Evolutionary conservation across 106 monocot species (phyloP).

Genomic region (Apostasia shenzhenica): DNA sequence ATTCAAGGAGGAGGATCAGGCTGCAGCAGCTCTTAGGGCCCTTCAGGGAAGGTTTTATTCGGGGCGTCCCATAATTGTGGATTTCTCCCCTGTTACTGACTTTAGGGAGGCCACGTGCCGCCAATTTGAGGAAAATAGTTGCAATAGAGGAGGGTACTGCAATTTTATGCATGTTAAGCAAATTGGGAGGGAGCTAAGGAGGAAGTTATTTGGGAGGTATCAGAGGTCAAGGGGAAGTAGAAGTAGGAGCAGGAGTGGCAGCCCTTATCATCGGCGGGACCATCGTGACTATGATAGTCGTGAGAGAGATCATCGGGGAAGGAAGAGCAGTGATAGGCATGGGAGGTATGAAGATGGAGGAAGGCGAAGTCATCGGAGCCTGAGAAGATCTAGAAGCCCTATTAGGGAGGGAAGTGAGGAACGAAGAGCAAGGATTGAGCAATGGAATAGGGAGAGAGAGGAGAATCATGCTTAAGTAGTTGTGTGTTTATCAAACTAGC

Average conservation of each 20-base stretch:
- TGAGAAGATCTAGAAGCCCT: slow-evolving; percentile 25
- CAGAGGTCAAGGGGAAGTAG: slow-evolving; percentile 24
- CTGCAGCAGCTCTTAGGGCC: slow-evolving; percentile 48
- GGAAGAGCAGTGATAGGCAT: slow-evolving; percentile 20
- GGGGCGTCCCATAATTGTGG: slow-evolving; percentile 62
- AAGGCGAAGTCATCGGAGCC: slow-evolving; percentile 32
- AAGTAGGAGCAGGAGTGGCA: slow-evolving; percentile 32
- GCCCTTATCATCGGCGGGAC: slow-evolving; percentile 22
- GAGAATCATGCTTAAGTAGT: slow-evolving; percentile 12
- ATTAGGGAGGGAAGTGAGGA: slow-evolving; percentile 69
- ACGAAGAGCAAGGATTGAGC: slow-evolving; percentile 65
- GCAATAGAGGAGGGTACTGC: slow-evolving; percentile 72
- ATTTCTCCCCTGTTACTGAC: slow-evolving; percentile 67
- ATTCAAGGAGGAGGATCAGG: slow-evolving; percentile 63
- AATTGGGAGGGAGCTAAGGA: slow-evolving; percentile 55
- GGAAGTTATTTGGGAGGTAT: slow-evolving; percentile 48
- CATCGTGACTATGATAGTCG: slow-evolving; percentile 11
- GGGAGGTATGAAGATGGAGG: slow-evolving; percentile 36
- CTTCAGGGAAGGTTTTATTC: slow-evolving; percentile 68
- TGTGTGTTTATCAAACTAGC: background rate
- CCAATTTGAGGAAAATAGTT: slow-evolving; percentile 73
- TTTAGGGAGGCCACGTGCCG: slow-evolving; percentile 71
- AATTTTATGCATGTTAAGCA: slow-evolving; percentile 84
- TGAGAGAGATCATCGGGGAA: slow-evolving; percentile 7
- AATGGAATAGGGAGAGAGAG: slow-evolving; percentile 71